Evolutionary conservation across 495 filamentous ascomycete genomes (phyloP), one percentile per base, ranked within the genome.

Genomic region (Penicillium atrosanguineum): DNA sequence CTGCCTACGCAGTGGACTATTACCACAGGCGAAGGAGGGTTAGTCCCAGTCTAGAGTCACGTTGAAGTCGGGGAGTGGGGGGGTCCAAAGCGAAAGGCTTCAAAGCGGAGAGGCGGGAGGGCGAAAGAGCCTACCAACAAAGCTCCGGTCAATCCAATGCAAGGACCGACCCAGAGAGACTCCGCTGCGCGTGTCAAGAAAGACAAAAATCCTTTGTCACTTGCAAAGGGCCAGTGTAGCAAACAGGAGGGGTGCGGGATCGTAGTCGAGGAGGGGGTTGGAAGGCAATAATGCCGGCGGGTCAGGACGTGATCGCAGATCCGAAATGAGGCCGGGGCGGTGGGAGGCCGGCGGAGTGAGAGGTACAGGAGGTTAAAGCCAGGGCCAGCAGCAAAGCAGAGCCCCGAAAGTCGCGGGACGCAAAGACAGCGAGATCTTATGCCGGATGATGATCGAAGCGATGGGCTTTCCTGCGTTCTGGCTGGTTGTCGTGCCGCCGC

Each of bases 401-500:
- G 47, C 53, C 52, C 55, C 54, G 50, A 50, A 40, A 55, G 39
- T 40, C 58, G 56, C 53, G 50, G 50, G 46, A 41, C 42, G 46
- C 14, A 29, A 40, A 54, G 44, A 54, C 43, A 36, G 51, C 41
- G 50, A 53, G 52, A 59, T 64, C 46, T 48, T 53, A 54, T 62
- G 50, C 46, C 44, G 61, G 57, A 48, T 52, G 64, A 66, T 72
- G 60, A 53, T 62, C 65, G 62, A 58, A 63, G 42, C 63, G 61
- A 59, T 66, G 59, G 64, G 65, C 67, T 67, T 72, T 74, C 62
- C 67, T 69, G 70, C 63, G 54, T 59, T 69, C 69, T 73, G 71
- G 68, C 62, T 76, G 71, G 73, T 69, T 70, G 63, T 67, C 64
- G 57, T 73, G 69, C 69, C 73, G 71, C 69, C 68, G 71, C 73